Base-by-base conservation (phyloP, 352 stramenopile species). In the Phytophthora pseudosyringae region DNA sequence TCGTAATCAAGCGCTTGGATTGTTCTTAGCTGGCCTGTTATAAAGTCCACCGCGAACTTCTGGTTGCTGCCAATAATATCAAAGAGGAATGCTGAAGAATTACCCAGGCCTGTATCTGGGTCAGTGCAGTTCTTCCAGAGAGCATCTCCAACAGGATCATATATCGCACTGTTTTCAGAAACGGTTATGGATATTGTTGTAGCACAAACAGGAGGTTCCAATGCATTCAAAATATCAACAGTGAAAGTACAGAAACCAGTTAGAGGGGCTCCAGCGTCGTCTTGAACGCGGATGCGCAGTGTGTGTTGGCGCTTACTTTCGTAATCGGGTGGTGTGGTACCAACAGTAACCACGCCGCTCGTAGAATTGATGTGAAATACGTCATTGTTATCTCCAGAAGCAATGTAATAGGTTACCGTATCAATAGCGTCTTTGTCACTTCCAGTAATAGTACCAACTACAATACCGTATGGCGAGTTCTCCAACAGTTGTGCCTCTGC, bases 361-460 rank as follows among this genome's bases (percentile, higher is more conserved):
- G 74, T 69, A 13, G 57, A 59, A 49, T 88, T 81, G 9, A 89
- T 75, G 8, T 70, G 56, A 49, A 89, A 86, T 44, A 81, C 71
- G 32, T 82, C 72, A 35, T 71, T 64, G 18, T 51, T 36, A 18
- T 86, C 71, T 4, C 67, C 76, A 38, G 67, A 69, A 18, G 53
- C 44, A 40, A 89, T 79, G 8, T 55, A 67, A 31, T 76, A 85
- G 1, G 71, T 73, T 29, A 87, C n/a, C 15, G 43, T 74, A 10
- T 71, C 62, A 16, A 73, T 66, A 1, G 53, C 51, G 32, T 87
- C 76, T 41, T 64, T 54, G 48, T 89, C 80, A 50, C 54, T 81
- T 6, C 73, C 78, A 12, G 63, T 52, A 7, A 81, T 43, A 26
- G 40, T 71, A 4, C 71, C 76, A 46, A 76, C 55, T 25, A 71